Percentiles rank a stretch among this genome's conserved stretches.
These are phyloP conservation scores for Pugionium cornutum DNA, from an alignment of 345 rosid species.

Conservation along the genomic window DNA sequence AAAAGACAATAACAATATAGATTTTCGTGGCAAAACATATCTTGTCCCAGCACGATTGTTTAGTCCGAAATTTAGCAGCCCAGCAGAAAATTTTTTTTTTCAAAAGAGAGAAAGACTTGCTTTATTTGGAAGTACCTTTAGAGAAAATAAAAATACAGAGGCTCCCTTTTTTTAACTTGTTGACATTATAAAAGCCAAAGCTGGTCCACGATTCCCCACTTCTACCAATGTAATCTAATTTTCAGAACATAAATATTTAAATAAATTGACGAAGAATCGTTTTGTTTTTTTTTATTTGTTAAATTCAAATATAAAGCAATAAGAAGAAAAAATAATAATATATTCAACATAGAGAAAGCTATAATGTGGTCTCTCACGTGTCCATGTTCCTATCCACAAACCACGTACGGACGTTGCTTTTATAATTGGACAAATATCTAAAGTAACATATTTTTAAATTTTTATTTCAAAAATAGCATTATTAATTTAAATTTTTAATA, in stretches of 20 bases:
- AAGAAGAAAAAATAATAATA: constrained; percentile 1
- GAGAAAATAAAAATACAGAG: constrained; percentile 13
- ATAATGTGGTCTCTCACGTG: too few relatives aligned
- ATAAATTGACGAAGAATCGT: constrained; percentile 26
- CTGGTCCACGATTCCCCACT: constrained; percentile 42
- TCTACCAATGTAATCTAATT: constrained; percentile 17
- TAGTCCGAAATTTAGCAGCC: constrained; percentile 38
- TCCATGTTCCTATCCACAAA: too few relatives aligned
- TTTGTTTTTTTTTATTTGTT: background rate
- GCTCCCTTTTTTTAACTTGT: constrained; percentile 1
- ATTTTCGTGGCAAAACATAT: constrained; percentile 34
- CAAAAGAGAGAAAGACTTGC: constrained; percentile 30
- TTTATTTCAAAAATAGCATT: too few relatives aligned
- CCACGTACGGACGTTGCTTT: too few relatives aligned
- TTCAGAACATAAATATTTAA: background rate
- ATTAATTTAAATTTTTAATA: too few relatives aligned
- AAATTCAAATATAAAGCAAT: background rate
- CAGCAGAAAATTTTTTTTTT: constrained; percentile 16
- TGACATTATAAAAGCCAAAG: constrained; percentile 41
- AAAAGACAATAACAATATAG: background rate
- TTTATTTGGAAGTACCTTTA: constrained; percentile 34
- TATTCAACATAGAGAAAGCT: constrained; percentile 16
- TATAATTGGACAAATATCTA: too few relatives aligned
- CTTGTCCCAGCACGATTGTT: constrained; percentile 28
- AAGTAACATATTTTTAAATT: too few relatives aligned